Evolutionary conservation across 192 early-diverging fungal species (phyloP).

Genomic region (Coemansia sp.): DNA sequence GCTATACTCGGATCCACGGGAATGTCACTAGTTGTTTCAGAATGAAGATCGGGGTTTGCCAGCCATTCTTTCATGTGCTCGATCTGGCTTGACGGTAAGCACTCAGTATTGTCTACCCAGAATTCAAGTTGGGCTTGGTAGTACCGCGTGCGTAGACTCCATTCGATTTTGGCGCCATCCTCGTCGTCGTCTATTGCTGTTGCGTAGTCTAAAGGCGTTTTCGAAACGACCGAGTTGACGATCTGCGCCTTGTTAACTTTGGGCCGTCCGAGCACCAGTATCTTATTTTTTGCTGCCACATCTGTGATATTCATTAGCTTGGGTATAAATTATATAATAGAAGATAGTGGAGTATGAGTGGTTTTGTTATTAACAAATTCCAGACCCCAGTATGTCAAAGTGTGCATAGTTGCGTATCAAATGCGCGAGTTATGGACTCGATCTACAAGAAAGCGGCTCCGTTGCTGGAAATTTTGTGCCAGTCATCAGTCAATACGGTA

Average conservation of each 20-base stretch:
- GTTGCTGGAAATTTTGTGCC: too few relatives aligned
- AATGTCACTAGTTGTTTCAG: slow-evolving; percentile 8
- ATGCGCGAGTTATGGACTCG: background rate
- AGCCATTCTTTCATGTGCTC: slow-evolving; percentile 41
- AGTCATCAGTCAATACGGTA: too few relatives aligned
- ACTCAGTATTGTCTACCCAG: slow-evolving; percentile 51
- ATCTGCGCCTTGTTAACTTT: slow-evolving; percentile 22
- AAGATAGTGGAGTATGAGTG: background rate
- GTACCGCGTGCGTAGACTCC: slow-evolving; percentile 47
- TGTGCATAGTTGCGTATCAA: background rate
- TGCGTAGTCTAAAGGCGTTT: background rate
- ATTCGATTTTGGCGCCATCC: slow-evolving; percentile 19
- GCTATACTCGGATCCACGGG: slow-evolving; percentile 22
- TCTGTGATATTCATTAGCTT: background rate
- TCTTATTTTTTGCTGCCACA: slow-evolving; percentile 37
- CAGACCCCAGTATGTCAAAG: background rate
- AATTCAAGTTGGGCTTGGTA: slow-evolving; percentile 37
- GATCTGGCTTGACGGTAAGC: slow-evolving; percentile 9
- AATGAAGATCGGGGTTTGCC: slow-evolving; percentile 12
- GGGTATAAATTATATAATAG: too few relatives aligned
- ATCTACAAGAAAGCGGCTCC: background rate
- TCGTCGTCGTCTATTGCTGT: background rate
- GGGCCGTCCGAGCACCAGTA: slow-evolving; percentile 41
- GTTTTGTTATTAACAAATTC: background rate
- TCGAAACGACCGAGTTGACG: slow-evolving; percentile 21